Base-by-base conservation (phyloP, 768 basidiomycete species). In the Leccinum rimulosum region DNA sequence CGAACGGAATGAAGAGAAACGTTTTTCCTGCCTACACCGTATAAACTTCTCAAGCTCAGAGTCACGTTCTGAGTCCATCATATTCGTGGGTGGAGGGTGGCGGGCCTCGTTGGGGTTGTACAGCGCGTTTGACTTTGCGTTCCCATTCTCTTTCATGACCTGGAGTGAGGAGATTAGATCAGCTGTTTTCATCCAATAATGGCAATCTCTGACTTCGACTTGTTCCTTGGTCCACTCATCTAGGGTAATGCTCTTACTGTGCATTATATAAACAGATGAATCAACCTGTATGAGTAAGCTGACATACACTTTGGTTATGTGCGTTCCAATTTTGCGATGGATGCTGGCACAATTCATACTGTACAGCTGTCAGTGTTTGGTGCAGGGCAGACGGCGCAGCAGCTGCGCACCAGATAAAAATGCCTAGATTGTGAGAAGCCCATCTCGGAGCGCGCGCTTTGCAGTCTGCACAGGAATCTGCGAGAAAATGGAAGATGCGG, bases 281-380 rank as follows among this genome's bases (percentile, higher is more conserved):
- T 10, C 36, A 8, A 28, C 36, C n/a, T 28, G 49, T 17, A 17
- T 36, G 51, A 51, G 59, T n/a, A 30, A 58, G 36, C 8, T 52
- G 31, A 79, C 84, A 70, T 79, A 95, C 93, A 98, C 91, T 84
- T 97, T 95, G 0, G 90, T 85, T 64, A 94, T 80, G 71, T 98
- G 95, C 5, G 93, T 95, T 2, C 95, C 95, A 59, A 98, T 87
- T 78, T 95, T 96, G 55, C 95, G 83, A 76, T 98, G 95, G 53
- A 96, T 85, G 59, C 89, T 89, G 15, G 95, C 95, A 70, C 95
- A 98, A 64, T 83, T 84, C 47, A 93, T 80, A 66, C 94, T 95
- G 60, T 36, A 62, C 54, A 53, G 38, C 33, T 48, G 52, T 61
- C 31, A 59, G 61, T 59, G 35, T 57, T 47, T 52, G 51, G 50